These are phyloP conservation scores for Mycosphaerella sp. DNA, from an alignment of 2,329 filamentous ascomycete species.

Conservation along the genomic window DNA sequence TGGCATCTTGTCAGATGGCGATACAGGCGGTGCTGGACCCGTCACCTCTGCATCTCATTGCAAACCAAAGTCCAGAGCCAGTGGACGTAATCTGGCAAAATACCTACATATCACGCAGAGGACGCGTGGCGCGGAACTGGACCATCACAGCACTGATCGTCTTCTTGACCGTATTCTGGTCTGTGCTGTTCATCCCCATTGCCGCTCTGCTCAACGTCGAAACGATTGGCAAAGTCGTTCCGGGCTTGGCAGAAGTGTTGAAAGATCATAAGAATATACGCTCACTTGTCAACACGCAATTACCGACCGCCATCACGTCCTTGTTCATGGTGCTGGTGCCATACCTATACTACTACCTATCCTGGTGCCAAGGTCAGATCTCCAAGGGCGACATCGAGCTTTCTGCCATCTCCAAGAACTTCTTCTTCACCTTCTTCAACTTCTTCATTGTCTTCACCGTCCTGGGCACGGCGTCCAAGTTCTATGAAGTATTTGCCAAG, in stretches of 20 bases:
- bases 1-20: conserved; percentile 87
- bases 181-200: conserved; percentile 70
- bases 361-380: conserved; percentile 87
- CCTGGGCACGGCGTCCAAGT: conserved; percentile 70
- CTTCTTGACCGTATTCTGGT: conserved; percentile 80
- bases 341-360: conserved; percentile 89
- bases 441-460: conserved; percentile 93
- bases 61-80: conserved; percentile 79
- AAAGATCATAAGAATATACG: conserved; percentile 61
- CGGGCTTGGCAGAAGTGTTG: conserved; percentile 61
- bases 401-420: conserved; percentile 95
- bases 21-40: conserved; percentile 92
- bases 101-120: conserved; percentile 71
- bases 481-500: conserved; percentile 51
- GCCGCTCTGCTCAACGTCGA: conserved; percentile 75
- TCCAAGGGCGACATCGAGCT: conserved; percentile 92
- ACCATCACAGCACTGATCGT: conserved; percentile 75
- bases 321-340: conserved; percentile 84
- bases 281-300: conserved; percentile 75
- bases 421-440: conserved; percentile 98
- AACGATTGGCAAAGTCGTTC: conserved; percentile 67
- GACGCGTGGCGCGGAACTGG: conserved; percentile 74
- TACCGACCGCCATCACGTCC: conserved; percentile 80
- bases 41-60: conserved; percentile 75
- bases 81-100: conserved; percentile 94